Evolutionary conservation across 2,329 filamentous ascomycete genomes (phyloP), one percentile per base, ranked within the genome.

Genomic region (Akanthomyces uredinophilus): DNA sequence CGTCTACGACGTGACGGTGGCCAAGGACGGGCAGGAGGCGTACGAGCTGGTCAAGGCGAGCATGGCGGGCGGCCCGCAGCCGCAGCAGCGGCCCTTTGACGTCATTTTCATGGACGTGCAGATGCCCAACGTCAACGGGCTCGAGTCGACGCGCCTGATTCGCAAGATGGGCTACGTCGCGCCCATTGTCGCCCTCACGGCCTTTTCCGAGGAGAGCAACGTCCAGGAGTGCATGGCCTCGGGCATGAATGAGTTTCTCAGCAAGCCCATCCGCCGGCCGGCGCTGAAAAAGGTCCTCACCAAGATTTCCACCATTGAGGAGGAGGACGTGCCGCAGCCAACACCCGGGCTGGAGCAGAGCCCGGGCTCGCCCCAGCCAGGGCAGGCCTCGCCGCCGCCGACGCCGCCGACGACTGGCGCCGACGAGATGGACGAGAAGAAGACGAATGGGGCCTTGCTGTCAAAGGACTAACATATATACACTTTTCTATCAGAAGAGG

Each of bases 61-160:
- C 65, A 95, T 96, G 52, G 39, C 53, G 5, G 39, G 29, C n/a
- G 3, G 32, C 11, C 87, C 57, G 83, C 83, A 37, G 81, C 50
- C 51, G 32, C 50, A 83, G 61, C 83, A 87, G 58, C 81, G 84
- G 61, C 83, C 83, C 2, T 96, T 94, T 71, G 91, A 96, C 68
- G 81, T 97, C 37, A 94, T 97, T 65, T 95, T 96, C 71, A 97
- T 96, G 93, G 93, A 97, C 69, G 89, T 96, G 13, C 91, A 91
- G 75, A 97, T 97, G 93, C 93, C 93, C 5, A 96, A 95, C 66
- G 83, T 97, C 16, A 92, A 96, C 70, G 93, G 93, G 2, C 78
- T 97, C 29, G 89, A 96, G 72, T 93, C 89, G 53, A 96, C 93
- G 1, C 85, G 89, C 8, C 79, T 96, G 32, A 97, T 97, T 68